A percentile compares a stretch with the other conserved stretches of the same genome.
These are phyloP conservation scores for Moniliella sp. DNA, from an alignment of 1,284 basidiomycete species.

Conservation along the genomic window DNA sequence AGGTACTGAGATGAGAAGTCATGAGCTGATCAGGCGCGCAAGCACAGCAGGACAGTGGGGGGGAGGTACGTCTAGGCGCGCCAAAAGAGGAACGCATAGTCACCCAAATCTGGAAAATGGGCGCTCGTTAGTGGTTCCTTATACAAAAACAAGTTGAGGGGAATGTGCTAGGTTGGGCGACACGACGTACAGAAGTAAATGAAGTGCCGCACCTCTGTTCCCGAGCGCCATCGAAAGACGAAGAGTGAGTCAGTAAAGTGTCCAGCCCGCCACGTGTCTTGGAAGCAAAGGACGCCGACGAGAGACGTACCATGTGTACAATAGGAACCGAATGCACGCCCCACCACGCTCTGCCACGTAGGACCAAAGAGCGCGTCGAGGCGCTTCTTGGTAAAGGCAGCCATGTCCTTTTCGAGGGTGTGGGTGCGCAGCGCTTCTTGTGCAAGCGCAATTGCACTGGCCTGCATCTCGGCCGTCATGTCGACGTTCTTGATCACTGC, in stretches of 20 bases:
- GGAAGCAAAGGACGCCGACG: not conserved
- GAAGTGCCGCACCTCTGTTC: constrained; percentile 31
- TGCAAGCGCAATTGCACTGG: constrained; percentile 68
- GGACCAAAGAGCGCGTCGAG: constrained; percentile 73
- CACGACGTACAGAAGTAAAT: constrained; percentile 34
- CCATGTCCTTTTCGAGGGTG: constrained; percentile 84
- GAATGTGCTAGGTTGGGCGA: too few species aligned
- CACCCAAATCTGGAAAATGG: too few species aligned
- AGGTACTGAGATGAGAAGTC: too few species aligned
- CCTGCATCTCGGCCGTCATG: constrained; percentile 89
- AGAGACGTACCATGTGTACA: constrained; percentile 70
- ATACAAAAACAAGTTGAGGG: too few species aligned
- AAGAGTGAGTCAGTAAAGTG: too few species aligned
- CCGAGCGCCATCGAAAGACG: too few species aligned
- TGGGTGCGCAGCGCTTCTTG: constrained; percentile 65
- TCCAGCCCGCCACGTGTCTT: not conserved
- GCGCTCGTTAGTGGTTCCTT: too few species aligned
- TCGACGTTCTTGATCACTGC: constrained; percentile 90
- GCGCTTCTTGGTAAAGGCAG: constrained; percentile 89
- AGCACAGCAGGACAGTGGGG: too few species aligned
- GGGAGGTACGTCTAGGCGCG: too few species aligned
- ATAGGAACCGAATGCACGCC: constrained; percentile 74
- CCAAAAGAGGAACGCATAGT: too few species aligned
- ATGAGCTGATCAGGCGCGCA: too few species aligned
- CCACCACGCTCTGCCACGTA: constrained; percentile 94